Percentiles rank a stretch among this genome's conserved stretches.
Conservation (phyloP, 805 yeast genomes). For the Yueomyces sinensis region DNA sequence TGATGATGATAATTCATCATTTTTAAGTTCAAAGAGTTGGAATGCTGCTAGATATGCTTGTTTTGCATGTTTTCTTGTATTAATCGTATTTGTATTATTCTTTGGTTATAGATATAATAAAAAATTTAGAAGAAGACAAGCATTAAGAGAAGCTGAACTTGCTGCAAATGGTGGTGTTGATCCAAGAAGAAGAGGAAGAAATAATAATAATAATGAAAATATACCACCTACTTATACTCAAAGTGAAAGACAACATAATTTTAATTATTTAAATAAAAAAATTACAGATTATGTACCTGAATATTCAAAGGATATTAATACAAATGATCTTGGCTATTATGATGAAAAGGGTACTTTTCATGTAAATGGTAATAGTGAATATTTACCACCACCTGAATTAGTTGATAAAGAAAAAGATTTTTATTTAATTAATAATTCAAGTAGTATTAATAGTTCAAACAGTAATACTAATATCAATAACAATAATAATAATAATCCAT, state of each 20-base stretch:
- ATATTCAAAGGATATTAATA: slow-evolving; percentile 49
- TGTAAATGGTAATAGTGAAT: slow-evolving; percentile 18
- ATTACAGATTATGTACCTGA: slow-evolving; percentile 47
- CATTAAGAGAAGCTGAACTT: slow-evolving; percentile 46
- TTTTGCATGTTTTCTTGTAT: not conserved
- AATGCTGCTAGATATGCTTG: not conserved
- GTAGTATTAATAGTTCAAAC: no score
- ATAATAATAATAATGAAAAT: no score
- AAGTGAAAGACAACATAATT: slow-evolving; percentile 41
- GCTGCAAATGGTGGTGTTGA: slow-evolving; percentile 47
- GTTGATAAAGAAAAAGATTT: no score
- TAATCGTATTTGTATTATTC: not conserved
- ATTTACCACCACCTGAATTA: slow-evolving; percentile 10
- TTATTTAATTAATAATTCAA: no score
- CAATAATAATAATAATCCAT: no score
- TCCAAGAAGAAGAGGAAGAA: slow-evolving; percentile 12
- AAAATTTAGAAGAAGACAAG: slow-evolving; percentile 19
- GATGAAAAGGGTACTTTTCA: slow-evolving; percentile 44
- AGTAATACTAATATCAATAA: no score
- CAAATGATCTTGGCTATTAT: slow-evolving; percentile 63
- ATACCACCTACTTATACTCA: slow-evolving; percentile 47
- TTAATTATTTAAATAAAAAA: not conserved
- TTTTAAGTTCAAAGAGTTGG: no score
- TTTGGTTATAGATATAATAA: slow-evolving; percentile 1
- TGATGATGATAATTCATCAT: no score